Conservation (phyloP, 352 stramenopile species). For the Saprolegnia diclina region DNA sequence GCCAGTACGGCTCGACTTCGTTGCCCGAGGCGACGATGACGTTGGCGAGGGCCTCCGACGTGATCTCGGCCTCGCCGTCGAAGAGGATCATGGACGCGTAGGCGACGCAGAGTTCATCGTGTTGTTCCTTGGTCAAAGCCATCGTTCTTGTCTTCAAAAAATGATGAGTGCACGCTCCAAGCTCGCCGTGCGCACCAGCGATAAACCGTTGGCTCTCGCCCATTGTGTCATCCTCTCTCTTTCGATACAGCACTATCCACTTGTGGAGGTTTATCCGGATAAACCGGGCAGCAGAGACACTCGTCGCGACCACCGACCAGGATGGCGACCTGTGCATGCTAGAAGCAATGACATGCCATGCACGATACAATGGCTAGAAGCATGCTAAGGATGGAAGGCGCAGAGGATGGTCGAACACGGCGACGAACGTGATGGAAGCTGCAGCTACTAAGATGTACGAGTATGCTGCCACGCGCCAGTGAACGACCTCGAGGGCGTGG, state of each 20-base stretch:
- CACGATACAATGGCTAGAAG: no score
- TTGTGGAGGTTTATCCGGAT: conserved; percentile 15
- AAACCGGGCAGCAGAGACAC: no score
- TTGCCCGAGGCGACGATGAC: conserved; percentile 73
- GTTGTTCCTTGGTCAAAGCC: conserved; percentile 79
- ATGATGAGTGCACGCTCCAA: background rate
- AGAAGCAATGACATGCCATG: no score
- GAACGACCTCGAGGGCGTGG: no score
- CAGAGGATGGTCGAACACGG: no score
- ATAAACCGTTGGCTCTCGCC: conserved; percentile 16
- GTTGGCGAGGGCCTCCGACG: conserved; percentile 51
- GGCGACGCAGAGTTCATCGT: conserved; percentile 78
- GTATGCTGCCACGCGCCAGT: no score
- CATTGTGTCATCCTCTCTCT: background rate
- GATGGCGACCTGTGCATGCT: no score
- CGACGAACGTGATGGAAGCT: no score
- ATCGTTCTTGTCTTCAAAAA: conserved; percentile 46
- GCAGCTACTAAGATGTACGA: no score
- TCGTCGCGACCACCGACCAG: background rate
- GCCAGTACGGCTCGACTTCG: conserved; percentile 83
- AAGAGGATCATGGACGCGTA: conserved; percentile 83
- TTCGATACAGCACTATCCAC: conserved; percentile 5
- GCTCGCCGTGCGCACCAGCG: background rate
- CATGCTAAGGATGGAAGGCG: no score
- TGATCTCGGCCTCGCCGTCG: conserved; percentile 80